phyloP scores from a whole-genome alignment of 2,329 filamentous ascomycete species.

The Chaetomium olivaceum region DNA sequence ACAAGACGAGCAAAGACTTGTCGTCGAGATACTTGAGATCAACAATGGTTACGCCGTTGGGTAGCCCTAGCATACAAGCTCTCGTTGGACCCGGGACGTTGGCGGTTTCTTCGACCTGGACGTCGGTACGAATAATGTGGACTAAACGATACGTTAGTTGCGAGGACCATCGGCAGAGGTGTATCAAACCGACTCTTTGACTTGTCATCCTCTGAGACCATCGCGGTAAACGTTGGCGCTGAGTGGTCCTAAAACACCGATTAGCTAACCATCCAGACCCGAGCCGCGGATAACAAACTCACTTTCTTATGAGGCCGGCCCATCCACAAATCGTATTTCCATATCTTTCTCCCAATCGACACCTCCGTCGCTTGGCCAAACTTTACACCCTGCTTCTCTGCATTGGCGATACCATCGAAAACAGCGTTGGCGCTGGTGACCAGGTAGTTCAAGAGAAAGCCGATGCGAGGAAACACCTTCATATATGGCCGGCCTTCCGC shows the following conservation, averaged over 20 bases:
- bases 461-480: slow-evolving; percentile 60
- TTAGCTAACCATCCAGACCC: neutral
- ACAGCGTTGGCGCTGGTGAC: slow-evolving; percentile 59
- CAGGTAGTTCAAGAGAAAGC: slow-evolving; percentile 62
- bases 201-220: slow-evolving; percentile 43
- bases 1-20: slow-evolving; percentile 60
- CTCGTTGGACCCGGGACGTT: slow-evolving; percentile 48
- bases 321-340: slow-evolving; percentile 61
- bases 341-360: slow-evolving; percentile 47
- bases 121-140: slow-evolving; percentile 55
- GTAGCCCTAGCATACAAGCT: slow-evolving; percentile 46
- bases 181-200: slow-evolving; percentile 38
- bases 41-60: slow-evolving; percentile 45
- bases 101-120: slow-evolving; percentile 60
- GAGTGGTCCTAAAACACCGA: slow-evolving; percentile 22
- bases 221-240: slow-evolving; percentile 44
- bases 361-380: slow-evolving; percentile 59
- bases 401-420: slow-evolving; percentile 68
- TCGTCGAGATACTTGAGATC: slow-evolving; percentile 71
- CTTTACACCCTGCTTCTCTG: slow-evolving; percentile 66
- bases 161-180: too few species aligned
- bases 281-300: slow-evolving; percentile 22
- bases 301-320: slow-evolving; percentile 41
- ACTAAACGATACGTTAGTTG: slow-evolving; percentile 45
- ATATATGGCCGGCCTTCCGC: slow-evolving; percentile 49